Base-by-base conservation (phyloP, 345 rosid genomes). In the Hibiscus trionum region DNA sequence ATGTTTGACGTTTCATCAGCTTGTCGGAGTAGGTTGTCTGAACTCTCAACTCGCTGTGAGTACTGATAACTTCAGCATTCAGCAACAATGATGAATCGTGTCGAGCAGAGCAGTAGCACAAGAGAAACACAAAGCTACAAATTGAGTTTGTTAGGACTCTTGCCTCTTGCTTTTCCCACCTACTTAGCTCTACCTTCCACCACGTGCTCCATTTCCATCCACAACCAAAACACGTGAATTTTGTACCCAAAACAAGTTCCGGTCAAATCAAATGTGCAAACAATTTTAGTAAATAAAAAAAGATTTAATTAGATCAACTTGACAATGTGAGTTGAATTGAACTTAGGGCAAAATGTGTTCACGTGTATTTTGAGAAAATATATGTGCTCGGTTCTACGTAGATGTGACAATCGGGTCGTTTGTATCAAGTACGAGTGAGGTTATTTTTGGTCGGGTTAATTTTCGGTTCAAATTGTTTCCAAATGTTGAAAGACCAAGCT, bases 21-120 rank as follows among this genome's bases (percentile, higher is more conserved):
- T 27, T 59, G 37, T 37, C 35, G 11, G 62, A 31, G 76, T 71
- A 80, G 78, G 86, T 83, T 72, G 35, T 47, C 17, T 42, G 21
- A 78, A 83, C 73, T 69, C 78, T 73, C 29, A 17, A 69, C 70
- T 70, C 14, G 11, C 50, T 11, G 55, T 55, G 74, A n/a, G n/a
- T n/a, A 15, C 17, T 42, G 69, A 56, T 21, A 70, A 61, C 68
- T 33, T 33, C 35, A 33, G 35, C 5, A 33, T 56, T 60, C 78
- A 15, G 66, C 77, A 70, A 46, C 70, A 76, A 78, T 78, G 72
- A 80, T 78, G 39, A 39, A 49, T 46, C 69, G 62, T 66, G 73
- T 78, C 79, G 5, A 66, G 78, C 67, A 9, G 31, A 27, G 31
- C 31, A 3, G 70, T 58, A 21, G 44, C 68, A 44, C 14, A 58